Conservation (phyloP, 2,329 filamentous ascomycete species). For the Colletotrichum kahawae region DNA sequence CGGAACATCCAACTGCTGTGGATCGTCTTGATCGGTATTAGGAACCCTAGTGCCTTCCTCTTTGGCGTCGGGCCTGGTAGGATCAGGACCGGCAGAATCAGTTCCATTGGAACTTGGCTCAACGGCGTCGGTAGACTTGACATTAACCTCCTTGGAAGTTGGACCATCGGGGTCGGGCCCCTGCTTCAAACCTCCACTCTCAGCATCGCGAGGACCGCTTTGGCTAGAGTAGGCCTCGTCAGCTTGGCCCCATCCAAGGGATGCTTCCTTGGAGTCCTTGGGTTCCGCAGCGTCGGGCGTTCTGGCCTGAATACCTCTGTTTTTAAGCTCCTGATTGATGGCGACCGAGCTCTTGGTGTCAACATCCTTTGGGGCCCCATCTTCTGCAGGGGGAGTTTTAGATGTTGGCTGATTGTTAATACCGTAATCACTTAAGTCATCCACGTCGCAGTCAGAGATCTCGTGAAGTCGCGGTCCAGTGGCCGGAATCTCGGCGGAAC, state of each 20-base stretch:
- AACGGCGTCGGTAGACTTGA: not conserved
- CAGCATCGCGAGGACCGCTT: not conserved
- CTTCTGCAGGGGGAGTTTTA: not conserved
- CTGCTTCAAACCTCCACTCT: not conserved
- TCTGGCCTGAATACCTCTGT: not conserved
- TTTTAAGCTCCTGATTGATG: not conserved
- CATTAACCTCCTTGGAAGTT: not conserved
- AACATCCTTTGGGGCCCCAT: not conserved
- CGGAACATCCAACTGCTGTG: not conserved
- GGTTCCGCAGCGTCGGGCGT: not conserved
- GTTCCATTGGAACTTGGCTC: not conserved
- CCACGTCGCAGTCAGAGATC: not conserved
- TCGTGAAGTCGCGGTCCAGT: not conserved
- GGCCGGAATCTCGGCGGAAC: not conserved
- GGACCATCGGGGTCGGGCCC: not conserved
- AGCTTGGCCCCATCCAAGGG: not conserved
- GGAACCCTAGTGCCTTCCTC: not conserved
- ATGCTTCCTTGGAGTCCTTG: not conserved
- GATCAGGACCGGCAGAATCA: not conserved
- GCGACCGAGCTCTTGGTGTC: not conserved
- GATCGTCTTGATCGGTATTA: not conserved
- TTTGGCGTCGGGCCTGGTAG: not conserved
- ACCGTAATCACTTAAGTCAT: not conserved
- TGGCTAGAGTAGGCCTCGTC: not conserved
- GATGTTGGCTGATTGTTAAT: not conserved